Evolutionary conservation across 768 basidiomycete species (phyloP).

Genomic region (Amanita pallidorosea): DNA sequence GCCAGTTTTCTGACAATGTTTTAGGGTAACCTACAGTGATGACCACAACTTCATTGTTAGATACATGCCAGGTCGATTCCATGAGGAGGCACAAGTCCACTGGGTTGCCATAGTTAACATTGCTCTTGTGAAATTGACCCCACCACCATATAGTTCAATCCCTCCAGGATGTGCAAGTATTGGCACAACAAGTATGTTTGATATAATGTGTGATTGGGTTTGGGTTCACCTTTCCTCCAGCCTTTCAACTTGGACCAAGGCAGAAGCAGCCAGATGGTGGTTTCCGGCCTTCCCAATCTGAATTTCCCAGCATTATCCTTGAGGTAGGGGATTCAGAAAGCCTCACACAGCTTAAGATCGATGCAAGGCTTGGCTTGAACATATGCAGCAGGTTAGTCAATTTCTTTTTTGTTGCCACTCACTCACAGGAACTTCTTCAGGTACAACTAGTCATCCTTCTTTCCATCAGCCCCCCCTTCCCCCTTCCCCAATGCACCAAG

Average conservation of each 20-base stretch:
- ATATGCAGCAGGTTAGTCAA: conserved; percentile 10
- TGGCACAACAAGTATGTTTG: not conserved
- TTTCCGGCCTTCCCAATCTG: conserved; percentile 2
- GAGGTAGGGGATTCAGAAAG: conserved; percentile 13
- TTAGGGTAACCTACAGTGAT: conserved; percentile 12
- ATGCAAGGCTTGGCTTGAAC: conserved; percentile 12
- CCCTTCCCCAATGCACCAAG: conserved; percentile 6
- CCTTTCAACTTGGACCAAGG: conserved; percentile 10
- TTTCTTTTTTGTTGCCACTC: conserved; percentile 7
- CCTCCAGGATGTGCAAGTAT: not conserved
- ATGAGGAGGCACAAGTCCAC: conserved; percentile 6
- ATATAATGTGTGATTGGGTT: not conserved
- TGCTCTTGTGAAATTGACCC: not conserved
- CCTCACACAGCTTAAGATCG: conserved; percentile 9
- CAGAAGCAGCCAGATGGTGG: conserved; percentile 10
- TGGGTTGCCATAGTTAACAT: not conserved
- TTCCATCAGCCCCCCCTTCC: conserved; percentile 8
- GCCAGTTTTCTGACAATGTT: conserved; percentile 10
- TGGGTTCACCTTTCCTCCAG: conserved; percentile 7
- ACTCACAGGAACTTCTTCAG: conserved; percentile 6
- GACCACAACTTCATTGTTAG: conserved; percentile 12
- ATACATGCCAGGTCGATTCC: conserved; percentile 9
- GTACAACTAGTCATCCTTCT: conserved; percentile 12
- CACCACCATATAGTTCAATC: not conserved
- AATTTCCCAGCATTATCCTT: conserved; percentile 8